Evolutionary conservation across 495 filamentous ascomycete genomes (phyloP).

Genomic region (Talaromyces ruber): DNA sequence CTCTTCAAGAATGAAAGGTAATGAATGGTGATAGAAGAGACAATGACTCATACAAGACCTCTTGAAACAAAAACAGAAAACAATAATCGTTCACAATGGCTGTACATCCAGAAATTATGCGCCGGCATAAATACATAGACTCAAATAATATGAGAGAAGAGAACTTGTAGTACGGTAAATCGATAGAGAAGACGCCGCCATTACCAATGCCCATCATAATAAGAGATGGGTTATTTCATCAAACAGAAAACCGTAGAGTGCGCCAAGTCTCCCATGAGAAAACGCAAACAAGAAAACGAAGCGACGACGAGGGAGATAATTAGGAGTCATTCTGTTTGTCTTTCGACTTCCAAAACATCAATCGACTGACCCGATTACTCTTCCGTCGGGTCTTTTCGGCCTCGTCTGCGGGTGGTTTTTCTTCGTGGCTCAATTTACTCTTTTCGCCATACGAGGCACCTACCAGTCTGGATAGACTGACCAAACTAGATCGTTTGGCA

Average conservation of each 20-base stretch:
- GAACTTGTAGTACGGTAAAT: neutral
- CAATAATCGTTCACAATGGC: neutral
- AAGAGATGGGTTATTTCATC: neutral
- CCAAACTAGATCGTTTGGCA: conserved; percentile 71
- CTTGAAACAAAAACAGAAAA: neutral
- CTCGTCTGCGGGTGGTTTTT: conserved; percentile 44
- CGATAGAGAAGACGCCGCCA: conserved; percentile 1
- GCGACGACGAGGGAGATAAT: neutral
- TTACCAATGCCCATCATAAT: conserved; percentile 2
- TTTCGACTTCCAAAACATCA: conserved; percentile 76
- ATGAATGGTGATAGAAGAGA: neutral
- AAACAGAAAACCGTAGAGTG: neutral
- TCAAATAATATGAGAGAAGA: conserved; percentile 3
- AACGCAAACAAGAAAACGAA: neutral
- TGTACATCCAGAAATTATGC: conserved; percentile 1
- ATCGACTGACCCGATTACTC: conserved; percentile 63
- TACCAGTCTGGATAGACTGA: conserved; percentile 75
- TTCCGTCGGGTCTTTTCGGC: conserved; percentile 61
- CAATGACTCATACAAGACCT: neutral
- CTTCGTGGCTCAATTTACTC: conserved; percentile 74
- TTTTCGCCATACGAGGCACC: conserved; percentile 68
- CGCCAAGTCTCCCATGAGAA: neutral
- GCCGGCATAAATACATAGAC: conserved; percentile 6
- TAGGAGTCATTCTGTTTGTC: conserved; percentile 29
- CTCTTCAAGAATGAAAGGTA: neutral